A percentile compares a stretch with the other conserved stretches of the same genome.
Evolutionary conservation across 768 basidiomycete genomes (phyloP).

Genomic region (Rhodotorula babjevae): DNA sequence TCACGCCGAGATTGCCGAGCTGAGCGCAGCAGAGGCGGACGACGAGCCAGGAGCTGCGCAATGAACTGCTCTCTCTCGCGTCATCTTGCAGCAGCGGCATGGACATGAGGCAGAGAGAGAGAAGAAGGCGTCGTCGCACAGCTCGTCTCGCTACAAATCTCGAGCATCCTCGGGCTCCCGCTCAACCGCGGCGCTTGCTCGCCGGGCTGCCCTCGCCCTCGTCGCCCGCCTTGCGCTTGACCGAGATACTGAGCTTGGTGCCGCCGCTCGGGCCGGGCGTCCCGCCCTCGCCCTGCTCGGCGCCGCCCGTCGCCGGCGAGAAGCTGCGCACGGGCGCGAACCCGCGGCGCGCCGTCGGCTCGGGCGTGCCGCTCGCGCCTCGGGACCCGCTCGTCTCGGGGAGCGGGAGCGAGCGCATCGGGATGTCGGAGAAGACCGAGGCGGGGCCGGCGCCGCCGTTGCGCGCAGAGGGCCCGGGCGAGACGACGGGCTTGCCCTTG

Average conservation of each 20-base stretch:
- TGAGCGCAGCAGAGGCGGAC: conserved; percentile 9
- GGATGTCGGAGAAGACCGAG: conserved; percentile 25
- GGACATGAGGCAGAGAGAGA: no score
- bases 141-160: background rate
- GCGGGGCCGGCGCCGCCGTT: background rate
- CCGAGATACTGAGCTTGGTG: conserved; percentile 50
- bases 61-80: background rate
- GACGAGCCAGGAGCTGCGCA: background rate
- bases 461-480: background rate
- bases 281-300: background rate
- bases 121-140: no score
- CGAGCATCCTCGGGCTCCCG: no score
- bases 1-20: conserved; percentile 25
- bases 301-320: background rate
- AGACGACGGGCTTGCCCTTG: conserved; percentile 30
- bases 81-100: no score
- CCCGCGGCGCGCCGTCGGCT: conserved; percentile 5
- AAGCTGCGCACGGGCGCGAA: conserved; percentile 36
- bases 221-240: conserved; percentile 72
- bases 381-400: background rate
- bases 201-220: conserved; percentile 66
- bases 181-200: conserved; percentile 53
- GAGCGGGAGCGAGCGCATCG: conserved; percentile 34
- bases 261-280: background rate
- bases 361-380: conserved; percentile 12